Evolutionary conservation across 73 alveolate species (phyloP).

Genomic region (Uronychia binucleata): DNA sequence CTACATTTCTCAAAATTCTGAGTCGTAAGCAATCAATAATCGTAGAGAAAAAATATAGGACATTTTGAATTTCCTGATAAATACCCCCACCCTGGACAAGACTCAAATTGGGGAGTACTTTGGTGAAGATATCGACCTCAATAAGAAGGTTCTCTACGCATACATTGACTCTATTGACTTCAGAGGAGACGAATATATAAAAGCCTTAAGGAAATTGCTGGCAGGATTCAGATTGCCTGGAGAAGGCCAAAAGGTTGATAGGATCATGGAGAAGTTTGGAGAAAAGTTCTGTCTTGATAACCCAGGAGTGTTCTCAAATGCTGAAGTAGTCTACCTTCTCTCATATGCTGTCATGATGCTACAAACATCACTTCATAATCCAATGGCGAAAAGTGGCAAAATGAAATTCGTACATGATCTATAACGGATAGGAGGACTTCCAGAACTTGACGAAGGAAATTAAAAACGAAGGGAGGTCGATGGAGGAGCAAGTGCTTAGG

Average conservation of each 20-base stretch:
- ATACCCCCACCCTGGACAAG: conserved; percentile 74
- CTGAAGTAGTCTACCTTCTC: conserved; percentile 86
- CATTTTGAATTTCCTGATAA: conserved; percentile 75
- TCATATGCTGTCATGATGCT: conserved; percentile 96
- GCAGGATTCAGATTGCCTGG: conserved; percentile 97
- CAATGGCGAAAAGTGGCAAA: conserved; percentile 63
- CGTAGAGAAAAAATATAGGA: conserved; percentile 57
- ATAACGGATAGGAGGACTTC: conserved; percentile 66
- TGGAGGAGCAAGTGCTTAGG: conserved; percentile 77
- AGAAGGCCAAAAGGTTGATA: conserved; percentile 97
- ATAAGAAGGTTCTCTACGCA: conserved; percentile 82
- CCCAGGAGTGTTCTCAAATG: conserved; percentile 81
- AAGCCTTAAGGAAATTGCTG: conserved; percentile 86
- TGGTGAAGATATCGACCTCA: conserved; percentile 89
- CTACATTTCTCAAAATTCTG: conserved; percentile 48
- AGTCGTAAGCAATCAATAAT: conserved; percentile 11
- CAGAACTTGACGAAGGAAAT: conserved; percentile 76
- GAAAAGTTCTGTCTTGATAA: conserved; percentile 91
- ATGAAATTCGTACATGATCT: conserved; percentile 6
- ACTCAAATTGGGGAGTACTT: conserved; percentile 93
- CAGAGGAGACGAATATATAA: conserved; percentile 78
- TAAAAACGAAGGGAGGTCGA: conserved; percentile 70
- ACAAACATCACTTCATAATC: conserved; percentile 95
- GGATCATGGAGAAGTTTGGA: conserved; percentile 97
- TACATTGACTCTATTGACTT: conserved; percentile 87